A percentile compares a stretch with the other conserved stretches of the same genome.
Conservation (phyloP, 176 grass and related monocot genomes). For the Aegilops tauschii region DNA sequence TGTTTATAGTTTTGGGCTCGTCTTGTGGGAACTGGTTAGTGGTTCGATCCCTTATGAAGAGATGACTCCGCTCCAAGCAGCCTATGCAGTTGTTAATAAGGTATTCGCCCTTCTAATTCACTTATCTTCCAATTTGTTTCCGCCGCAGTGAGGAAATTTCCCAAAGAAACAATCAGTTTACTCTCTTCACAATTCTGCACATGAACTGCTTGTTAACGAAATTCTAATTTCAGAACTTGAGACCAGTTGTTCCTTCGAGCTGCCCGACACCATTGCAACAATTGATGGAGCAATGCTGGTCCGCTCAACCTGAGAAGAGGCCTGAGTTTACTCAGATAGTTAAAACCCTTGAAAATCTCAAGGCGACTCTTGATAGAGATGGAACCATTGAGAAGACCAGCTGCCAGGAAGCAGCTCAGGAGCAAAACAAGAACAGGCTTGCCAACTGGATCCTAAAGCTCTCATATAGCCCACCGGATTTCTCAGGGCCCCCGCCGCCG, state of each 20-base stretch:
- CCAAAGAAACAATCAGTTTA: conserved; percentile 2
- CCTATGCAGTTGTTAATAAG: conserved; percentile 97
- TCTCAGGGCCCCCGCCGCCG: conserved; percentile 37
- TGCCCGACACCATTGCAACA: conserved; percentile 56
- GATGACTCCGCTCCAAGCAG: conserved; percentile 86
- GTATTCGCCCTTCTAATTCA: conserved; percentile 21
- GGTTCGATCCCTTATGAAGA: conserved; percentile 78
- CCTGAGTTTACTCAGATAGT: conserved; percentile 78
- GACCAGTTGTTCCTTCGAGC: conserved; percentile 58
- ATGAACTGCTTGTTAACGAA: background rate
- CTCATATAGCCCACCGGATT: conserved; percentile 43
- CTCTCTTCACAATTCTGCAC: background rate
- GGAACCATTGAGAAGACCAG: conserved; percentile 63
- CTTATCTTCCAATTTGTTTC: background rate
- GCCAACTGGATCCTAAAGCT: conserved; percentile 69
- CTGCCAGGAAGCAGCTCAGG: conserved; percentile 52
- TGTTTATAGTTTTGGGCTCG: conserved; percentile 86
- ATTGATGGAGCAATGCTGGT: conserved; percentile 92
- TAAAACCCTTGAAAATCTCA: conserved; percentile 64
- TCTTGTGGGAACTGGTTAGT: conserved; percentile 85
- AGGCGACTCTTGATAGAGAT: conserved; percentile 45
- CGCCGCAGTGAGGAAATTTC: background rate
- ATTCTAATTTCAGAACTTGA: conserved; percentile 69
- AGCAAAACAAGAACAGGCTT: conserved; percentile 68
- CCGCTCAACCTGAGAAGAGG: conserved; percentile 61